Evolutionary conservation across 225 moss, liverwort and hornwort genomes (phyloP).

Genomic region (Neckera pumila): DNA sequence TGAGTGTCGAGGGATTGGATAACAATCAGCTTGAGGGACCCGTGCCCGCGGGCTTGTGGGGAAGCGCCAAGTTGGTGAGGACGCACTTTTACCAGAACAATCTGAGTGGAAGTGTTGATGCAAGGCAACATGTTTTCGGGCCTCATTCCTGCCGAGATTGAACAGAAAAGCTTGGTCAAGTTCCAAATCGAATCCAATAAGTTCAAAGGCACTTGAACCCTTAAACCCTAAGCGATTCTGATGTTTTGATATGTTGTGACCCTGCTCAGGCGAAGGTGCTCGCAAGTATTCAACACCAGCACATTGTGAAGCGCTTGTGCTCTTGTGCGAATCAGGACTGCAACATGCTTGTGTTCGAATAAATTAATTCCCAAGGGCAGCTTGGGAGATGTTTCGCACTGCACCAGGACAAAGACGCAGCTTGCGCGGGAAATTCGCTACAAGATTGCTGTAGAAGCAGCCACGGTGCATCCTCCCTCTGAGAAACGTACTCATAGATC

Average conservation of each 20-base stretch:
- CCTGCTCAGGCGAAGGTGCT: background rate
- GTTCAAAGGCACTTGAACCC: background rate
- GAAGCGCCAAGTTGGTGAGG: background rate
- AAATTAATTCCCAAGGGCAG: background rate
- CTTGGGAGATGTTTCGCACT: background rate
- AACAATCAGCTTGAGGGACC: background rate
- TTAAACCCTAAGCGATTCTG: background rate
- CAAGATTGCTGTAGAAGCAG: background rate
- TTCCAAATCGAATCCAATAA: background rate
- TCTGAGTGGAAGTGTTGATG: background rate
- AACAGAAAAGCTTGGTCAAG: background rate
- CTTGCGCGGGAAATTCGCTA: background rate
- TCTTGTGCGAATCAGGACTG: background rate
- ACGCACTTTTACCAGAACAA: background rate
- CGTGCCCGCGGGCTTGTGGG: background rate
- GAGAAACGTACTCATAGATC: background rate
- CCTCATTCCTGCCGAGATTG: background rate
- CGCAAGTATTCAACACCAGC: background rate
- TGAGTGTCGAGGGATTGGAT: background rate
- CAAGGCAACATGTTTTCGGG: background rate
- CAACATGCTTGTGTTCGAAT: background rate
- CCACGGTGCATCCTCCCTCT: background rate
- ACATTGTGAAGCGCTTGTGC: background rate
- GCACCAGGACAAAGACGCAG: background rate
- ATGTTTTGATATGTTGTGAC: background rate